These are phyloP conservation scores for Mucor piriformis DNA, from an alignment of 371 early-diverging fungal species.

Conservation along the genomic window DNA sequence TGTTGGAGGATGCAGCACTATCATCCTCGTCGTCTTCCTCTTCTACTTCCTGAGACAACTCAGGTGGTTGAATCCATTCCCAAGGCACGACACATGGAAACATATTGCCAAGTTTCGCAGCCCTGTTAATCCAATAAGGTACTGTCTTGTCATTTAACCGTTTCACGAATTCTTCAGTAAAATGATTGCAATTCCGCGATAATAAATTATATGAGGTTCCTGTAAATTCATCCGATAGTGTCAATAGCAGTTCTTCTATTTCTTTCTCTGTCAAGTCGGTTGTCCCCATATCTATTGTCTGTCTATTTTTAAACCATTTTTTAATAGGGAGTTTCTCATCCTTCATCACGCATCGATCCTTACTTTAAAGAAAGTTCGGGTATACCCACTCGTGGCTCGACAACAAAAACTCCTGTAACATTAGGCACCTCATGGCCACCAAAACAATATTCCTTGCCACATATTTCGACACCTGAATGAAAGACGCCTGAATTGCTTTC, in stretches of 20 bases:
- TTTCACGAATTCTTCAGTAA: constrained; percentile 50
- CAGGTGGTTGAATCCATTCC: constrained; percentile 61
- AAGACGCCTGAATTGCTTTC: too few species aligned
- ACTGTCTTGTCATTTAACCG: constrained; percentile 44
- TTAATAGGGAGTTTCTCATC: too few species aligned
- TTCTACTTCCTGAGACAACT: constrained; percentile 30
- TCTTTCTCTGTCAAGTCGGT: constrained; percentile 46
- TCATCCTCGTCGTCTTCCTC: constrained; percentile 14
- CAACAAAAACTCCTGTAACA: constrained; percentile 59
- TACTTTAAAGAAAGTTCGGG: constrained; percentile 57
- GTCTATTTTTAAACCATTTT: constrained; percentile 26
- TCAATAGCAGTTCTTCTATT: constrained; percentile 44
- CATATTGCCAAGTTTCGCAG: constrained; percentile 57
- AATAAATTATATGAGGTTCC: constrained; percentile 57
- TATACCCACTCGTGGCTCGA: constrained; percentile 54
- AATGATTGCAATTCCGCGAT: constrained; percentile 66
- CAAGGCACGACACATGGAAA: constrained; percentile 65
- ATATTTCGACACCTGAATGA: constrained; percentile 60
- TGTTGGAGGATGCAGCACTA: constrained; percentile 1
- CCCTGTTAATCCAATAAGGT: constrained; percentile 64
- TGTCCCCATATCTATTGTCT: constrained; percentile 55
- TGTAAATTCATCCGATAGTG: constrained; percentile 51
- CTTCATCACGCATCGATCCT: neutral
- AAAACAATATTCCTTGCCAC: constrained; percentile 59
- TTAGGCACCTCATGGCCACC: constrained; percentile 56